A percentile compares a stretch with the other conserved stretches of the same genome.
phyloP scores from a whole-genome alignment of 345 rosid species.

The Aegle marmelos region DNA sequence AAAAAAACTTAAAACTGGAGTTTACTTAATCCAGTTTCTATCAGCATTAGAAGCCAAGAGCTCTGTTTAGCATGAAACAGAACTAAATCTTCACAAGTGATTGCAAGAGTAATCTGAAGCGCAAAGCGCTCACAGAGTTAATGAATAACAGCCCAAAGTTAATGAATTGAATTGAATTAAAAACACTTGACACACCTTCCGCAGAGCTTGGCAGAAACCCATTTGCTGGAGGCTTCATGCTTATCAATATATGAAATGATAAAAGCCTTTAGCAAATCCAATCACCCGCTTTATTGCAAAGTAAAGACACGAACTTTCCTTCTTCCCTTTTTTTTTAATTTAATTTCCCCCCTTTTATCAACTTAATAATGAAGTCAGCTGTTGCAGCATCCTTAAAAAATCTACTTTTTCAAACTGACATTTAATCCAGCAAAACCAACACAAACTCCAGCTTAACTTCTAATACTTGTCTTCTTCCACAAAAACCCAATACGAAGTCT shows the following conservation, averaged over 20 bases:
- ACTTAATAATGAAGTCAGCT: background rate
- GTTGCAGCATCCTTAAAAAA: conserved; percentile 12
- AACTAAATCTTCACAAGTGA: background rate
- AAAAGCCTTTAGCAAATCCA: conserved; percentile 12
- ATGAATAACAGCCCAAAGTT: background rate
- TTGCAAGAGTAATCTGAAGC: background rate
- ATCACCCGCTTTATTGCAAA: conserved; percentile 4
- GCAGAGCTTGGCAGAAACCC: conserved; percentile 59
- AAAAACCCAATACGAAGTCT: background rate
- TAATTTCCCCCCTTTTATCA: background rate
- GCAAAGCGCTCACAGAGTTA: background rate
- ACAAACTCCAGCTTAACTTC: background rate
- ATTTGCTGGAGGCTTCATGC: conserved; percentile 90
- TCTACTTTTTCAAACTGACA: conserved; percentile 3
- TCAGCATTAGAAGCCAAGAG: background rate
- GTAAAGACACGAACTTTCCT: background rate
- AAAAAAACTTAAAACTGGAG: background rate
- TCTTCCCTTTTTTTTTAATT: background rate
- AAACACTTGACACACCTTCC: conserved; percentile 54
- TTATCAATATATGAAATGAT: conserved; percentile 16
- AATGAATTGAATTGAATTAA: conserved; percentile 2
- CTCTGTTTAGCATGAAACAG: background rate
- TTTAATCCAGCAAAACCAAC: background rate
- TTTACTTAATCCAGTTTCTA: background rate
- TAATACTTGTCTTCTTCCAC: background rate